Evolutionary conservation across 257 asterid genomes (phyloP), one percentile per base, ranked within the genome.

Genomic region (Pogostemon cablin): DNA sequence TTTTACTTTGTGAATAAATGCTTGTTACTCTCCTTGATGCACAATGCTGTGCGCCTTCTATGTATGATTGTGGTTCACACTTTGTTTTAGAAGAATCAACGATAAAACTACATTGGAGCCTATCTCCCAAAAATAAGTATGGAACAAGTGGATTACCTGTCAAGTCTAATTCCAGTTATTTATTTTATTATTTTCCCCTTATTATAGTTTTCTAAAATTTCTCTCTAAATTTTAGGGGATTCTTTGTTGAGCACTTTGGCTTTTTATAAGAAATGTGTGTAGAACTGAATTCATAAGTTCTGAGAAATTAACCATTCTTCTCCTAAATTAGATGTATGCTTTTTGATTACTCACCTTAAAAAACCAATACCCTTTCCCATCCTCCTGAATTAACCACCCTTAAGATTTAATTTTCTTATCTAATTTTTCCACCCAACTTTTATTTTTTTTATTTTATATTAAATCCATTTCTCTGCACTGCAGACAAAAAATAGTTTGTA

Each of bases 21-120:
- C 71, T 64, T 43, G 75, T 65, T 50, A 39, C 72, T 25, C 68
- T 64, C 55, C 17, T 46, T 80, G 65, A 59, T 59, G 53, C 44
- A 53, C 17, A 69, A 56, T 48, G 50, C 69, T 62, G 11, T 50
- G 17, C 39, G 40, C 47, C 12, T 65, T 20, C 39, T 69, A 69
- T 25, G 67, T 58, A 65, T 54, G 47, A 54, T 43, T 25, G 9
- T 70, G 46, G 32, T 25, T 25, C 32, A 25, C 5, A 46, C 17
- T 5, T 56, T 57, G 44, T 55, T 49, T 34, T 10, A 62, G 56
- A 56, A 40, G 72, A 62, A 54, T 7, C 52, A 68, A 20, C 1
- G 53, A 48, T 48, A 17, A 10, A 48, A 48, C 53, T 48, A 48
- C 53, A 47, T 47, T 48, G 32, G 32, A 25, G 53, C 53, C 53